phyloP scores from a whole-genome alignment of 257 asterid genomes.

The Scutellaria baicalensis region DNA sequence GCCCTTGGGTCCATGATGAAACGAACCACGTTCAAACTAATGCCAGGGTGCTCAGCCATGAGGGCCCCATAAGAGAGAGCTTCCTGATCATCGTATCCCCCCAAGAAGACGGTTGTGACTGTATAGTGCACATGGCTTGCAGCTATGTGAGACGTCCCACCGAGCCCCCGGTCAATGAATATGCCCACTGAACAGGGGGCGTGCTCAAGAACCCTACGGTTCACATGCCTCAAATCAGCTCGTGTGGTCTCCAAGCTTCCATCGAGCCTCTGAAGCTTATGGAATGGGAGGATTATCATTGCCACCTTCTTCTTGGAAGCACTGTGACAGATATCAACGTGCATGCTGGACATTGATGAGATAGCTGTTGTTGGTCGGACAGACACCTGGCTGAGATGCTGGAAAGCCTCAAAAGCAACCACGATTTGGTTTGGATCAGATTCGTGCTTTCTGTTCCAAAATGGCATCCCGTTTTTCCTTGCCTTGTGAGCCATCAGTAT shows the following conservation, averaged over 20 bases:
- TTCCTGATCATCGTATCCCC: conserved; percentile 45
- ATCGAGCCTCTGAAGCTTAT: conserved; percentile 41
- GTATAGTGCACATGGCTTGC: conserved; percentile 41
- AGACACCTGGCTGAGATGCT: conserved; percentile 37
- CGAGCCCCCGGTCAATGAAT: conserved; percentile 49
- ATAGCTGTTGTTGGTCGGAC: conserved; percentile 48
- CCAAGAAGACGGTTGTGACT: conserved; percentile 36
- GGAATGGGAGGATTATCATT: conserved; percentile 45
- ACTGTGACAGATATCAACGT: conserved; percentile 36
- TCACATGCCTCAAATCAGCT: conserved; percentile 31
- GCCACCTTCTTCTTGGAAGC: conserved; percentile 38
- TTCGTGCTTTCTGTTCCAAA: not conserved
- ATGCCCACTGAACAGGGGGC: conserved; percentile 48
- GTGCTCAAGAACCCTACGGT: conserved; percentile 37
- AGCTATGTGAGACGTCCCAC: conserved; percentile 46
- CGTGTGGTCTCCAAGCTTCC: conserved; percentile 43
- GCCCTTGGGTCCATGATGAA: not conserved
- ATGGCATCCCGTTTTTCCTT: conserved; percentile 16
- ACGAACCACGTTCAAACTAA: conserved; percentile 1
- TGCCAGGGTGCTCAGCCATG: conserved; percentile 54
- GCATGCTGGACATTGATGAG: conserved; percentile 34
- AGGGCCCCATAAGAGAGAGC: conserved; percentile 40
- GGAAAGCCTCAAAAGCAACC: conserved; percentile 42
- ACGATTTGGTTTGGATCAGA: conserved; percentile 8
- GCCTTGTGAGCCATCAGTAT: conserved; percentile 40